A percentile compares a stretch with the other conserved stretches of the same genome.
Conservation (phyloP, 768 basidiomycete genomes). For the Mycena rosella region DNA sequence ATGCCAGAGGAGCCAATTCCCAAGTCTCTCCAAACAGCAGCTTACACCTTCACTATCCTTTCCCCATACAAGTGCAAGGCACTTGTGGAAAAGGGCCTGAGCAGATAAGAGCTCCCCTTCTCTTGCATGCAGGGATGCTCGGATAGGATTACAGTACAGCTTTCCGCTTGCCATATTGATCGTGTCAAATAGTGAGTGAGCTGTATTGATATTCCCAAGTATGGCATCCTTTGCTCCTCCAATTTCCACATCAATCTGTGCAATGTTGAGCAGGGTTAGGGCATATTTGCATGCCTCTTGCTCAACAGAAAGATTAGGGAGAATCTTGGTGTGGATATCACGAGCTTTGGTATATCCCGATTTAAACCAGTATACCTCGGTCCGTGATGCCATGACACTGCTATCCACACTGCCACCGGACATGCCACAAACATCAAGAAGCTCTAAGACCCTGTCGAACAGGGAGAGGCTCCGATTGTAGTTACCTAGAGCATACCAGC, state of each 20-base stretch:
- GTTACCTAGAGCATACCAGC: not conserved
- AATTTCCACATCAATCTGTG: not conserved
- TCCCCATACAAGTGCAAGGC: too few relatives aligned
- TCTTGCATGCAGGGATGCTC: too few relatives aligned
- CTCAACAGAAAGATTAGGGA: not conserved
- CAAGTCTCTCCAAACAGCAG: too few relatives aligned
- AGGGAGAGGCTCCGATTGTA: not conserved
- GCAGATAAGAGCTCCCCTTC: too few relatives aligned
- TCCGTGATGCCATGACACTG: not conserved
- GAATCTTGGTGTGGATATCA: not conserved
- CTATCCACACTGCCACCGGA: not conserved
- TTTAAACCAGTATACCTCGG: not conserved
- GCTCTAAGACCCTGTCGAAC: not conserved
- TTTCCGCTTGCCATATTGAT: not conserved
- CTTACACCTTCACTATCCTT: too few relatives aligned
- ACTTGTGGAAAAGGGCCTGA: too few relatives aligned
- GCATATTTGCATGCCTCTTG: not conserved
- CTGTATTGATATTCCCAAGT: not conserved
- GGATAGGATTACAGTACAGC: too few relatives aligned
- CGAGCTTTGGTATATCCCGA: not conserved
- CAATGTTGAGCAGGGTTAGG: not conserved
- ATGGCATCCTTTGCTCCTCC: not conserved
- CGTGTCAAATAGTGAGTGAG: not conserved
- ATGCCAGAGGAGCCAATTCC: too few relatives aligned
- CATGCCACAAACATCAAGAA: not conserved